Conservation (phyloP, 164 flowering plant genomes). For the Sedum album region DNA sequence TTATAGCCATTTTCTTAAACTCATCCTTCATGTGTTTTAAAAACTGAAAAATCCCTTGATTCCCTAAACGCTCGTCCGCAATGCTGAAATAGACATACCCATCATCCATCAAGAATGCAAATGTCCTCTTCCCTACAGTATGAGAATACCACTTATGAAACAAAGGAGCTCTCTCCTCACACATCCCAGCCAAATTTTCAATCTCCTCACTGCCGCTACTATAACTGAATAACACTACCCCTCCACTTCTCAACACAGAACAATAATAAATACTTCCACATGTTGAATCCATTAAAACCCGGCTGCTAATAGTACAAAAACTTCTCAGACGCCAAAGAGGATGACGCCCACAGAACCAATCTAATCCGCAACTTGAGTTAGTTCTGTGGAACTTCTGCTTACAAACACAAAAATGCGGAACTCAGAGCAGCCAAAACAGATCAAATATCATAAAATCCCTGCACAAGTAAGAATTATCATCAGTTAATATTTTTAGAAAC, state of each 20-base stretch:
- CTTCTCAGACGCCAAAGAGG: no score
- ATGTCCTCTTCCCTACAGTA: slow-evolving; percentile 38
- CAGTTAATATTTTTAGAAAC: not conserved
- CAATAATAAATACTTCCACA: slow-evolving; percentile 46
- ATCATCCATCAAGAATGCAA: slow-evolving; percentile 65
- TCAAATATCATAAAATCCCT: not conserved
- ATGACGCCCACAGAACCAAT: not conserved
- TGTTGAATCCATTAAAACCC: slow-evolving; percentile 30
- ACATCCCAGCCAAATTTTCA: slow-evolving; percentile 46
- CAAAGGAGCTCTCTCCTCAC: slow-evolving; percentile 55
- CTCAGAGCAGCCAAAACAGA: not conserved
- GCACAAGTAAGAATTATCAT: not conserved
- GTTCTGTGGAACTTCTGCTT: not conserved
- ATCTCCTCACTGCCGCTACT: slow-evolving; percentile 43
- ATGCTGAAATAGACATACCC: slow-evolving; percentile 59
- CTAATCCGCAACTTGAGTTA: not conserved
- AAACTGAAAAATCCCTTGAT: slow-evolving; percentile 33
- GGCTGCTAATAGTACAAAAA: not conserved
- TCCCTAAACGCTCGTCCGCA: slow-evolving; percentile 46
- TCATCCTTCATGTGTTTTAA: slow-evolving; percentile 57
- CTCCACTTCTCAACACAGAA: slow-evolving; percentile 44
- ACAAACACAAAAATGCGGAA: not conserved
- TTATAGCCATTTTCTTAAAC: slow-evolving; percentile 45
- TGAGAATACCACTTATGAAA: slow-evolving; percentile 67
- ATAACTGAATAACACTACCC: slow-evolving; percentile 27